Percentiles rank a stretch among this genome's conserved stretches.
Conservation (phyloP, 305 asterid species). For the Solanum hybrid region DNA sequence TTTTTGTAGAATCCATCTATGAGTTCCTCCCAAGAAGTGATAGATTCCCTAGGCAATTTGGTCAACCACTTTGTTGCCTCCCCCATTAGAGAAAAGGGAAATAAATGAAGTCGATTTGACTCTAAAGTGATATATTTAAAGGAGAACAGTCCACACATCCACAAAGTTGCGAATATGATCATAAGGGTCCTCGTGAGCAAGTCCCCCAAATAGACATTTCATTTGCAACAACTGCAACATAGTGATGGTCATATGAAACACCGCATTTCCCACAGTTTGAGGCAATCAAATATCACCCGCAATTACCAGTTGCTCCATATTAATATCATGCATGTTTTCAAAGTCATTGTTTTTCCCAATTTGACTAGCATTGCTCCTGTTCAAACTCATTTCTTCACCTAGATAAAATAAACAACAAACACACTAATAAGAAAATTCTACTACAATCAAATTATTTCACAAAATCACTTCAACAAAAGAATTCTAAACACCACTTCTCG, state of each 20-base stretch:
- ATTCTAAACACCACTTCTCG: not conserved
- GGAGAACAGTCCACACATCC: not conserved
- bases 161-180: too few species aligned
- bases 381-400: not conserved
- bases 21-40: not conserved
- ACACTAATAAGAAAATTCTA: too few species aligned
- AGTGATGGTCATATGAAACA: not conserved
- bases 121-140: too few species aligned
- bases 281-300: not conserved
- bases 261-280: not conserved
- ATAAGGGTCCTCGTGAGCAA: not conserved
- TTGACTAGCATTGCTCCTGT: too few species aligned
- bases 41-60: not conserved
- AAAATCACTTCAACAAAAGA: not conserved
- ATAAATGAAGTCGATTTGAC: not conserved
- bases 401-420: too few species aligned
- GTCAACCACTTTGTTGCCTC: not conserved
- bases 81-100: not conserved
- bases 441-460: not conserved
- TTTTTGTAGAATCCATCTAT: not conserved
- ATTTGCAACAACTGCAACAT: not conserved
- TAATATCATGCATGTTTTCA: not conserved
- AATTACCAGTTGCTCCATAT: not conserved
- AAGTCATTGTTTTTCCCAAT: not conserved
- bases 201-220: not conserved